These are phyloP conservation scores for Dipodascopsis uninucleata DNA, from an alignment of 805 yeast genomes.

Conservation along the genomic window DNA sequence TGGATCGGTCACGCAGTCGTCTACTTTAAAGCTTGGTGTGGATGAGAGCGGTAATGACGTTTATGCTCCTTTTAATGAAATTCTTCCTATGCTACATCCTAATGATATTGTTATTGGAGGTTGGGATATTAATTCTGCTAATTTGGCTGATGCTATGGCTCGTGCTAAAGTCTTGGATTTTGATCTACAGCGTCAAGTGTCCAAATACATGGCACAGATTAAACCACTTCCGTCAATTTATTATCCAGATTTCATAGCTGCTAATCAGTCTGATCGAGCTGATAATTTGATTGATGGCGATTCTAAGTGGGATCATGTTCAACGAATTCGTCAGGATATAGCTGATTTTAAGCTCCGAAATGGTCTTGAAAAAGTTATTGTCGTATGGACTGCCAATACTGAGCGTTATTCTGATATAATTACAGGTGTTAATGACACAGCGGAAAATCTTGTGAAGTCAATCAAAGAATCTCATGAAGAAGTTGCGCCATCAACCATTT, in stretches of 20 bases:
- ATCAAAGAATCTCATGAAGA: slow-evolving; percentile 78
- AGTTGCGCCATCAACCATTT: slow-evolving; percentile 87
- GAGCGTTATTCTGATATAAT: slow-evolving; percentile 82
- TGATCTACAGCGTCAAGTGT: slow-evolving; percentile 74
- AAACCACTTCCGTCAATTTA: slow-evolving; percentile 80
- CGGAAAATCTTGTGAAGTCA: slow-evolving; percentile 69
- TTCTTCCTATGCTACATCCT: slow-evolving; percentile 85
- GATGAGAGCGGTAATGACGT: slow-evolving; percentile 79
- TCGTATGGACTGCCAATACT: slow-evolving; percentile 96
- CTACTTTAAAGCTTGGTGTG: slow-evolving; percentile 85
- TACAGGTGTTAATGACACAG: slow-evolving; percentile 81
- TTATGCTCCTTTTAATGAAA: slow-evolving; percentile 85
- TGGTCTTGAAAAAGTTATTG: slow-evolving; percentile 77
- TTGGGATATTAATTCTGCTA: slow-evolving; percentile 82
- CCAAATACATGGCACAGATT: slow-evolving; percentile 55
- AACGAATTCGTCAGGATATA: slow-evolving; percentile 79
- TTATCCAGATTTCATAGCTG: slow-evolving; percentile 95
- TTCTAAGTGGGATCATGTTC: slow-evolving; percentile 87
- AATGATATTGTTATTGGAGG: slow-evolving; percentile 88
- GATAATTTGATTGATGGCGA: slow-evolving; percentile 71
- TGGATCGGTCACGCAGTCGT: slow-evolving; percentile 91
- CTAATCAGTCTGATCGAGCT: slow-evolving; percentile 89
- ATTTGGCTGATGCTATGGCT: slow-evolving; percentile 72
- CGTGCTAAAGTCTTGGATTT: slow-evolving; percentile 84
- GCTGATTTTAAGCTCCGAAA: slow-evolving; percentile 68